Percentiles rank a stretch among this genome's conserved stretches.
Conservation (phyloP, 2,329 filamentous ascomycete species). For the Coniochaeta ligniaria region DNA sequence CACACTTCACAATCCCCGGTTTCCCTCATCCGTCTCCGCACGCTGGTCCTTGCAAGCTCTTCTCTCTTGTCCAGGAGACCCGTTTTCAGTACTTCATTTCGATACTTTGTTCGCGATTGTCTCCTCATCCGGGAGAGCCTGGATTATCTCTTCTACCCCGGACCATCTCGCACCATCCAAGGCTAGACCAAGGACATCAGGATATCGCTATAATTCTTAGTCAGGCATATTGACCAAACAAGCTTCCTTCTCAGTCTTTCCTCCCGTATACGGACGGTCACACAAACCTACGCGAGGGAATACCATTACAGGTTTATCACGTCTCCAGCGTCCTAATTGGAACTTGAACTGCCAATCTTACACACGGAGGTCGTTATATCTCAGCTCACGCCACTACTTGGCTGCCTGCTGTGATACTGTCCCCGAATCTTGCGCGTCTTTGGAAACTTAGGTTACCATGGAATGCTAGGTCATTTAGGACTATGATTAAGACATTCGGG, state of each 20-base stretch:
- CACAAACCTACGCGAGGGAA: background rate
- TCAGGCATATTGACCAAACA: background rate
- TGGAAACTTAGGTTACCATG: background rate
- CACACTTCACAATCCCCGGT: background rate
- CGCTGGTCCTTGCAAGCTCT: background rate
- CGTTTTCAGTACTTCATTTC: background rate
- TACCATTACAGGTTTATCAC: background rate
- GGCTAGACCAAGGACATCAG: background rate
- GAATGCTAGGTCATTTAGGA: constrained; percentile 1
- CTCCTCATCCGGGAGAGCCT: background rate
- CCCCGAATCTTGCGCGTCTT: background rate
- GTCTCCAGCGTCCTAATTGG: background rate
- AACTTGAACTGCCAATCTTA: background rate
- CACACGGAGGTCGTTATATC: background rate
- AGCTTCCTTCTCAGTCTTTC: background rate
- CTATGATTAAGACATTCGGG: constrained; percentile 11
- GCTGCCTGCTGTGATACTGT: background rate
- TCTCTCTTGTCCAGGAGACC: background rate
- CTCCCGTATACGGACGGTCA: background rate
- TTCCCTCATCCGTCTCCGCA: constrained; percentile 1
- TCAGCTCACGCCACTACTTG: background rate
- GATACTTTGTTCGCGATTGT: background rate
- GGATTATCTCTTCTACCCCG: background rate
- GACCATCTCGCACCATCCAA: background rate
- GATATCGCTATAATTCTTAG: background rate